These are phyloP conservation scores for Clavispora asparagi DNA, from an alignment of 805 yeast species.

Conservation along the genomic window DNA sequence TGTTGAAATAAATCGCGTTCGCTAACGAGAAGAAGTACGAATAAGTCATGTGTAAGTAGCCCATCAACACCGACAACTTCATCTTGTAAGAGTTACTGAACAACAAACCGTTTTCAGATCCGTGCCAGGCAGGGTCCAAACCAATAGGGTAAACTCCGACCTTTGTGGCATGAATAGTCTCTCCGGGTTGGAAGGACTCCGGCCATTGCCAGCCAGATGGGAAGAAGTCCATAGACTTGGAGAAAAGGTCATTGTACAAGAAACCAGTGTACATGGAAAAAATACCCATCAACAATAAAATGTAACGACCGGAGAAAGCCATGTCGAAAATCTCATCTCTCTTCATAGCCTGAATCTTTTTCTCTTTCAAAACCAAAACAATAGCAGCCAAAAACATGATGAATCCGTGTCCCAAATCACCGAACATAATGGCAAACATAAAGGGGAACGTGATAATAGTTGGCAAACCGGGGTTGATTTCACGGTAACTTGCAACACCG, in stretches of 20 bases:
- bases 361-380: constrained; percentile 40
- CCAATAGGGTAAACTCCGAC: constrained; percentile 65
- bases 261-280: constrained; percentile 74
- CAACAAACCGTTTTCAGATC: constrained; percentile 63
- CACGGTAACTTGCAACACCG: constrained; percentile 71
- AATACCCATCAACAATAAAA: constrained; percentile 62
- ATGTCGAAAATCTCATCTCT: constrained; percentile 73
- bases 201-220: constrained; percentile 79
- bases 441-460: constrained; percentile 74
- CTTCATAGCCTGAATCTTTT: constrained; percentile 41
- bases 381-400: constrained; percentile 53
- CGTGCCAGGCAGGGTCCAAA: constrained; percentile 73
- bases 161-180: constrained; percentile 59
- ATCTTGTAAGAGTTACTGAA: constrained; percentile 73
- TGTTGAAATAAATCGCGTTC: constrained; percentile 52
- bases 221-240: constrained; percentile 64
- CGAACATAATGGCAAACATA: constrained; percentile 85
- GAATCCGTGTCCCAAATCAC: constrained; percentile 75
- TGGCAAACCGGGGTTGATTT: constrained; percentile 73
- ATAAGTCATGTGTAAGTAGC: constrained; percentile 70
- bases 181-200: constrained; percentile 60
- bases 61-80: constrained; percentile 73
- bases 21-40: constrained; percentile 62
- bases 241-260: constrained; percentile 66
- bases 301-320: constrained; percentile 71